phyloP scores from a whole-genome alignment of 306 rosid genomes.

The Trichosanthes truncata region DNA sequence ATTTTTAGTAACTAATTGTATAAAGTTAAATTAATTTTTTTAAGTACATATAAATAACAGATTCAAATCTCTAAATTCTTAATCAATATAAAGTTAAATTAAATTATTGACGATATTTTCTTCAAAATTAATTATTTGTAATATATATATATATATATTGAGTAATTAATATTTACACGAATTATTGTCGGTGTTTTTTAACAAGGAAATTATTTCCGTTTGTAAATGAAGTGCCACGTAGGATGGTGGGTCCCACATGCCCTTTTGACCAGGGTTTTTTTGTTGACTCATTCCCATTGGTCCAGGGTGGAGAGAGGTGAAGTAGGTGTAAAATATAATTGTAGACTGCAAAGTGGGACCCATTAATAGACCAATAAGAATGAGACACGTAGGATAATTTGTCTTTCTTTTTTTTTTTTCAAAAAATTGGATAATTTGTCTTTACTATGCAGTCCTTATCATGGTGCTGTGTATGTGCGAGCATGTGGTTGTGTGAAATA shows the following conservation, averaged over 20 bases:
- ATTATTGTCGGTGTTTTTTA: background rate
- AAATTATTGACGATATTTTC: no score
- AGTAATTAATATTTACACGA: background rate
- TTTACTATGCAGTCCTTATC: background rate
- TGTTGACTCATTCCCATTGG: background rate
- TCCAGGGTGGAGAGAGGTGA: background rate
- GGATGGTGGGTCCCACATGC: background rate
- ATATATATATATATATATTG: background rate
- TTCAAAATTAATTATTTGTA: no score
- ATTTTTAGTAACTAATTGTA: no score
- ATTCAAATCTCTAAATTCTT: no score
- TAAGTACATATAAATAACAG: no score
- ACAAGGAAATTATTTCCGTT: background rate
- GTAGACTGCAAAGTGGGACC: background rate
- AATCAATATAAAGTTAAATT: no score
- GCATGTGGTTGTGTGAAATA: background rate
- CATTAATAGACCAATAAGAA: background rate
- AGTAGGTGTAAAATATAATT: conserved; percentile 7
- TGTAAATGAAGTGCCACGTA: background rate
- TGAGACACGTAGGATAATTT: background rate
- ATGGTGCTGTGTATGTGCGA: background rate
- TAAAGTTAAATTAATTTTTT: no score
- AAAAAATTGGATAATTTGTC: background rate
- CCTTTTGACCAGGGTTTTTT: background rate
- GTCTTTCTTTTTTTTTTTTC: no score